phyloP scores from a whole-genome alignment of 73 alveolate species.

The Paramecium pentaurelia region DNA sequence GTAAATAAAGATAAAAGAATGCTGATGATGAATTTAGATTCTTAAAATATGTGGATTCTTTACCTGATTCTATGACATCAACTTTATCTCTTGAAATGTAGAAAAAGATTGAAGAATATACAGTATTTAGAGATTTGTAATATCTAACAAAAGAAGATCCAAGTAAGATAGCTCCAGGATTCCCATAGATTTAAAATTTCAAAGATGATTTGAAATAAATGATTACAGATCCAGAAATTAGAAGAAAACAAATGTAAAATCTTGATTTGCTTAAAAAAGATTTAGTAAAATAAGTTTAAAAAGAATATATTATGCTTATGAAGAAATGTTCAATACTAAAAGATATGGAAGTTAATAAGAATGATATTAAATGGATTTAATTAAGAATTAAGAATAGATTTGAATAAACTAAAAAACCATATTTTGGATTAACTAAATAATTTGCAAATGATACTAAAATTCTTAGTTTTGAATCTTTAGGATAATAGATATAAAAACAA shows the following conservation, averaged over 20 bases:
- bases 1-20: constrained; percentile 53
- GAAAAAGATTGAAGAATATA: constrained; percentile 13
- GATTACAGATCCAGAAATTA: constrained; percentile 40
- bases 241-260: neutral
- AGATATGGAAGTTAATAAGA: constrained; percentile 49
- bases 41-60: neutral
- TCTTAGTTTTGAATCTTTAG: neutral
- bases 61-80: neutral
- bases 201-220: neutral
- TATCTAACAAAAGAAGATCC: constrained; percentile 24
- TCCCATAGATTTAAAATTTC: neutral
- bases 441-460: neutral
- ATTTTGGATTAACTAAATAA: neutral
- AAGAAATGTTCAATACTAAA: constrained; percentile 50
- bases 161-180: constrained; percentile 29
- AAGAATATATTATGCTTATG: constrained; percentile 42
- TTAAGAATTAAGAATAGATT: constrained; percentile 56
- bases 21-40: constrained; percentile 62
- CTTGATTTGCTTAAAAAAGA: neutral
- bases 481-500: neutral
- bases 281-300: neutral
- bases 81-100: neutral
- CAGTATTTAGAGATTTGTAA: neutral
- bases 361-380: constrained; percentile 51
- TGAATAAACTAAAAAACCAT: constrained; percentile 44